Conservation (phyloP, 2,329 filamentous ascomycete species). For the Elsinoe arachidis region DNA sequence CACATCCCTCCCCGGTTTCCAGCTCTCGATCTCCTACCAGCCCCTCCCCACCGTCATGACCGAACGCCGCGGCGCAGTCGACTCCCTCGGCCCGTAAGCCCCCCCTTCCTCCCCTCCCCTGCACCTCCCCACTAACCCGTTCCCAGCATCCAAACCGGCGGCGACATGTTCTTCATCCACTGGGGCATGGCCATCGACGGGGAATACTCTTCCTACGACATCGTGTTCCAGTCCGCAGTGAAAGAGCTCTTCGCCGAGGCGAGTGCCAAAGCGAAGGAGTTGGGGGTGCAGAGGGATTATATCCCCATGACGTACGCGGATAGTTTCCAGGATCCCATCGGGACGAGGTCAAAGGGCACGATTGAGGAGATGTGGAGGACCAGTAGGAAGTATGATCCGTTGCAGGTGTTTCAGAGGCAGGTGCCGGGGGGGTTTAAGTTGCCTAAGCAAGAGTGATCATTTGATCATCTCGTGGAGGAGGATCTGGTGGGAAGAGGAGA, state of each 20-base stretch:
- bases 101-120: background rate
- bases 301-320: slow-evolving; percentile 20
- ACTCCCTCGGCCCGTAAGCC: slow-evolving; percentile 16
- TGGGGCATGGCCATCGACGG: slow-evolving; percentile 17
- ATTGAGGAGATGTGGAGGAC: slow-evolving; percentile 22
- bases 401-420: slow-evolving; percentile 20
- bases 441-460: background rate
- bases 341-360: slow-evolving; percentile 15
- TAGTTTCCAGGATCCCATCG: slow-evolving; percentile 19
- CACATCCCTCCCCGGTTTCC: slow-evolving; percentile 16
- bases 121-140: background rate
- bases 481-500: background rate
- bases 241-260: slow-evolving; percentile 14
- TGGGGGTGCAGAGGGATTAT: slow-evolving; percentile 14
- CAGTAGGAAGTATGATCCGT: slow-evolving; percentile 22
- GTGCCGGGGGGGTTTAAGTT: slow-evolving; percentile 21
- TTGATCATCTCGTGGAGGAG: background rate
- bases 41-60: slow-evolving; percentile 18
- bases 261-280: slow-evolving; percentile 4
- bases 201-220: slow-evolving; percentile 13
- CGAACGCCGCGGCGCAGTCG: slow-evolving; percentile 14
- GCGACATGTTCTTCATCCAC: slow-evolving; percentile 18
- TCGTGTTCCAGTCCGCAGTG: slow-evolving; percentile 15
- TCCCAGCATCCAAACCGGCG: slow-evolving; percentile 16
- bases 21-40: slow-evolving; percentile 19